Conservation (phyloP, 2,329 filamentous ascomycete species). For the Pseudocercospora cruenta region DNA sequence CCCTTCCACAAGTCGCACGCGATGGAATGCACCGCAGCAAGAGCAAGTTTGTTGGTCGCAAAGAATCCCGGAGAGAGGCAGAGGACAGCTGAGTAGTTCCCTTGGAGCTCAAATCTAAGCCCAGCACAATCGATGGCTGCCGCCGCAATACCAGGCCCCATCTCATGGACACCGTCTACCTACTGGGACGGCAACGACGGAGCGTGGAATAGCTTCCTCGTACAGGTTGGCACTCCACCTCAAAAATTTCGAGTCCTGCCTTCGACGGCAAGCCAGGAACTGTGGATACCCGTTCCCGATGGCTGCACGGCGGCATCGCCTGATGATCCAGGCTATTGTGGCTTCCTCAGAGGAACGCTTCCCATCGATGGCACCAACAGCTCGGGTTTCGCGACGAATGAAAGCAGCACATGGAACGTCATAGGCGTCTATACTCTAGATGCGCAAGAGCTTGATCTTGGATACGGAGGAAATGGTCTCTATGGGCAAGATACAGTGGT, state of each 20-base stretch:
- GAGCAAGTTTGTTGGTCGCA: too few species aligned
- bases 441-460: slow-evolving; percentile 8
- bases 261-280: slow-evolving; percentile 10
- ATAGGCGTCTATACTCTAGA: slow-evolving; percentile 16
- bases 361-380: slow-evolving; percentile 16
- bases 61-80: too few species aligned
- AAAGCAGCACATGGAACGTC: slow-evolving; percentile 28
- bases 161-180: slow-evolving; percentile 9
- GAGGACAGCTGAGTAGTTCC: too few species aligned
- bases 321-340: slow-evolving; percentile 21
- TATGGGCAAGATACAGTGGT: slow-evolving; percentile 14
- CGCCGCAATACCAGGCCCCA: slow-evolving; percentile 5
- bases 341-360: slow-evolving; percentile 4
- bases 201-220: slow-evolving; percentile 30
- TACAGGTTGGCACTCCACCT: slow-evolving; percentile 32
- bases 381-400: slow-evolving; percentile 36
- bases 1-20: too few species aligned
- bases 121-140: too few species aligned
- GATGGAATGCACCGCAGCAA: too few species aligned
- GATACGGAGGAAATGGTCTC: slow-evolving; percentile 12
- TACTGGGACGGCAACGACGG: slow-evolving; percentile 34
- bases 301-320: slow-evolving; percentile 18
- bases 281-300: slow-evolving; percentile 17
- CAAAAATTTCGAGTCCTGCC: slow-evolving; percentile 23
- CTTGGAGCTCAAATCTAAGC: too few species aligned